Evolutionary conservation across 1,284 basidiomycete species (phyloP).

Genomic region (Trichosporon coremiiforme): DNA sequence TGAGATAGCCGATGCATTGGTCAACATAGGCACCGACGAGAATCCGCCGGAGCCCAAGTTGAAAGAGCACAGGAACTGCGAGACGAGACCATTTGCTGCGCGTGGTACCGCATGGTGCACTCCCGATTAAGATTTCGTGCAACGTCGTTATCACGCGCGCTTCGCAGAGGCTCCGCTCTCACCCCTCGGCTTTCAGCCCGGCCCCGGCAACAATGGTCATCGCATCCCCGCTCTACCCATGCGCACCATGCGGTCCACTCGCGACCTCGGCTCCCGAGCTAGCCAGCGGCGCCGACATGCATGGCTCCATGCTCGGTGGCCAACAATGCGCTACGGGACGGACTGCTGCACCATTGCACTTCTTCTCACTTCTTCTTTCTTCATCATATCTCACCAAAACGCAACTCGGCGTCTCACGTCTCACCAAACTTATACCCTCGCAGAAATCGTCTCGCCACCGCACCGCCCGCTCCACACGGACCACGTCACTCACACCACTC

Average conservation of each 20-base stretch:
- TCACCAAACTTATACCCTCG: not conserved
- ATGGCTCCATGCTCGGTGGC: constrained; percentile 9
- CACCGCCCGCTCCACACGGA: not conserved
- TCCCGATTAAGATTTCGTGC: constrained; percentile 5
- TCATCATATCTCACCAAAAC: not conserved
- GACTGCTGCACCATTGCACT: constrained; percentile 1
- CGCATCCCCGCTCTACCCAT: constrained; percentile 10
- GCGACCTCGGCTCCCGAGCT: not conserved
- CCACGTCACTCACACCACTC: constrained; percentile 2
- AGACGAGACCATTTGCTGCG: not conserved
- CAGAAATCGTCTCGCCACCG: not conserved
- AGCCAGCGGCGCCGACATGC: constrained; percentile 1
- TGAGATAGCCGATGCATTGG: not conserved
- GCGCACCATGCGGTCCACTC: constrained; percentile 6
- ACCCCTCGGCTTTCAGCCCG: not conserved
- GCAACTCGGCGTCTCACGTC: not conserved
- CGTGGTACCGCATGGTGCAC: not conserved
- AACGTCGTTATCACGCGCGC: not conserved
- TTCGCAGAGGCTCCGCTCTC: not conserved
- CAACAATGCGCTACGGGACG: not conserved
- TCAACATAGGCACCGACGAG: not conserved
- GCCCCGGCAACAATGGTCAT: not conserved
- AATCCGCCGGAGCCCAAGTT: not conserved
- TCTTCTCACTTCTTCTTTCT: not conserved
- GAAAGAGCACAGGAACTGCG: not conserved